Evolutionary conservation across 495 filamentous ascomycete species (phyloP), one percentile per base, ranked within the genome.

Genomic region (Trypethelium eluteriae): DNA sequence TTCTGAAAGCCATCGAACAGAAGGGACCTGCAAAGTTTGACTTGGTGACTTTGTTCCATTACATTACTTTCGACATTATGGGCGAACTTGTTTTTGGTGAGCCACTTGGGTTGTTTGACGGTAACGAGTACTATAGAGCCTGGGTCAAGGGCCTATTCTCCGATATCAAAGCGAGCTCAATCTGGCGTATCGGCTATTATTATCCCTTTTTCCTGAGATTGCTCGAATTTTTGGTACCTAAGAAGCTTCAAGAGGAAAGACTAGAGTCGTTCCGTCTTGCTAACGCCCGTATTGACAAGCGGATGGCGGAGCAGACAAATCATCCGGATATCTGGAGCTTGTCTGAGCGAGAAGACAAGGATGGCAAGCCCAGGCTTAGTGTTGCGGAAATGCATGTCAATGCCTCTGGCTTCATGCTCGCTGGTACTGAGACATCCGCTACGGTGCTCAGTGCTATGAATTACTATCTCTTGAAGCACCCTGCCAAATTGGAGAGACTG

Each of bases 351-450:
- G 36, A 65, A 16, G 62, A 63, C 36, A 69, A 65, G 14, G 36
- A 59, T 36, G 67, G 46, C 3, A 64, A 67, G 41, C 53, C 53
- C 5, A n/a, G 41, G 32, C 61, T 68, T 4, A 65, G 57, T 25
- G 4, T 59, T 9, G 46, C 1, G 34, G 70, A 71, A 46, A 68
- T 69, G 41, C 47, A 71, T 38, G 35, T 64, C 10, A 72, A 67
- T 38, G 69, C 67, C 3, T 11, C 14, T 0, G 7, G 68, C 0
- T 69, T 73, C 64, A 69, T 66, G 47, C 44, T 71, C 38, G 71
- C 70, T 4, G 71, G 71, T 5, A 73, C 65, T 11, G 71, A 73
- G 49, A 73, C 71, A 7, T 70, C 71, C 2, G 71, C 70, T 6
- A 71, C 70, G 1, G 47, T 67, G 2, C 66, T 73, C 12, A 64